Conservation (phyloP, 1,284 basidiomycete species). For the Fomitiporia mediterranea region DNA sequence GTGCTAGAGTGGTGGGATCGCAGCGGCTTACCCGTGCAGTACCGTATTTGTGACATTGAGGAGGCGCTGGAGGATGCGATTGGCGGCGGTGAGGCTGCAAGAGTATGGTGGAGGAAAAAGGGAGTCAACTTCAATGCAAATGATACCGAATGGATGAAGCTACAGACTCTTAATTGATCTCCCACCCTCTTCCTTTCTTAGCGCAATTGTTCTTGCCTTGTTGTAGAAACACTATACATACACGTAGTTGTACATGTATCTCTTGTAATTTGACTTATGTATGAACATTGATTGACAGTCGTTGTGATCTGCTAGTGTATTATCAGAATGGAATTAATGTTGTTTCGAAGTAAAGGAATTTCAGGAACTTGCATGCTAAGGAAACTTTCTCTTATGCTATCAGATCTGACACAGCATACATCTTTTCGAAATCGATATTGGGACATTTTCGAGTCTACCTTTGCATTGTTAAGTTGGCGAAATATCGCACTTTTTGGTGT, state of each 20-base stretch:
- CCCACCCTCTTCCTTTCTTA: no score
- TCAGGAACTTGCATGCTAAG: no score
- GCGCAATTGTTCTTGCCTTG: background rate
- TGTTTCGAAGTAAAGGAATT: no score
- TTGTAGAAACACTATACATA: background rate
- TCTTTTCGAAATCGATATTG: no score
- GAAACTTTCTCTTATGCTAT: no score
- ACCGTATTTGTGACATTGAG: constrained; percentile 81
- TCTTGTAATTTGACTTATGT: background rate
- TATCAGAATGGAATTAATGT: no score
- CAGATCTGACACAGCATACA: no score
- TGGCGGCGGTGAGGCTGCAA: constrained; percentile 63
- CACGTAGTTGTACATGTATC: background rate
- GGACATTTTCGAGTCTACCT: no score
- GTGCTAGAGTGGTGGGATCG: constrained; percentile 83
- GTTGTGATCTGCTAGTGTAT: background rate
- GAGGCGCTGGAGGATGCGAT: constrained; percentile 82
- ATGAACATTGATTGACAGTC: background rate
- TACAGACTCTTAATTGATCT: constrained; percentile 61
- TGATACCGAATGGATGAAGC: constrained; percentile 79
- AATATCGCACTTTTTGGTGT: no score
- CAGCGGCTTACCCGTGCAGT: constrained; percentile 69
- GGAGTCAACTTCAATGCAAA: constrained; percentile 76
- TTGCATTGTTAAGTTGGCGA: no score
- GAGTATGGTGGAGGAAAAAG: constrained; percentile 73